Percentiles rank a stretch among this genome's conserved stretches.
Conservation (phyloP, 345 rosid species). For the Moringa oleifera region DNA sequence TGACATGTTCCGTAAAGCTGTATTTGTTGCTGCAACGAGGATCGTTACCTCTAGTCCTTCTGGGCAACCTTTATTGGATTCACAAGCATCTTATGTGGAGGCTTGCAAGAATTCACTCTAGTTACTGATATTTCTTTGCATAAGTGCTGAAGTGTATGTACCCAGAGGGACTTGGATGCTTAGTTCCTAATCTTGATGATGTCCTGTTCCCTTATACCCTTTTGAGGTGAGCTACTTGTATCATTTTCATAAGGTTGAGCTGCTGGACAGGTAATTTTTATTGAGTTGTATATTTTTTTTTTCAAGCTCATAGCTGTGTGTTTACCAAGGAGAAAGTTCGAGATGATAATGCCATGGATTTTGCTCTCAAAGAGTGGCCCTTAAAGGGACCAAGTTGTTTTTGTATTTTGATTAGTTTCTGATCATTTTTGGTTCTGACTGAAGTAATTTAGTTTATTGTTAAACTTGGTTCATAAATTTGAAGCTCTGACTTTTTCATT, state of each 20-base stretch:
- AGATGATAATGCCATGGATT: conserved; percentile 28
- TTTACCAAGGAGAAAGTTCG: conserved; percentile 24
- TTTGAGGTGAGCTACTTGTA: conserved; percentile 32
- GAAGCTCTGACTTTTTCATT: neutral
- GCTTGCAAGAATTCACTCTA: conserved; percentile 43
- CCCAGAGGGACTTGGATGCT: neutral
- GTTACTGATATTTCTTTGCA: neutral
- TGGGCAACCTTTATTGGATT: conserved; percentile 36
- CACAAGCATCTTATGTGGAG: conserved; percentile 53
- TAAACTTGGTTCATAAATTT: conserved; percentile 12
- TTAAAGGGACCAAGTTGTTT: conserved; percentile 19
- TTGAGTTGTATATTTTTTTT: conserved; percentile 35
- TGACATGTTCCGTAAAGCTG: conserved; percentile 42
- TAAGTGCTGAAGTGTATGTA: conserved; percentile 1
- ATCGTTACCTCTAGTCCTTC: conserved; percentile 27
- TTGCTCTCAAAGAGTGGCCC: conserved; percentile 19
- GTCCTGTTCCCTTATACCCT: conserved; percentile 6
- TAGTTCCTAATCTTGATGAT: neutral
- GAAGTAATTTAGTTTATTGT: neutral
- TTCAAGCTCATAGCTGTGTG: conserved; percentile 26
- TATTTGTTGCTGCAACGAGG: conserved; percentile 49
- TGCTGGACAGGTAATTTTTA: conserved; percentile 25
- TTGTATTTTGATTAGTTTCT: conserved; percentile 33
- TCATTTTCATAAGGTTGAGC: conserved; percentile 27
- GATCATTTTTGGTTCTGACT: neutral